Base-by-base conservation (phyloP, 2,329 filamentous ascomycete genomes). In the Colletotrichum nymphaeae region DNA sequence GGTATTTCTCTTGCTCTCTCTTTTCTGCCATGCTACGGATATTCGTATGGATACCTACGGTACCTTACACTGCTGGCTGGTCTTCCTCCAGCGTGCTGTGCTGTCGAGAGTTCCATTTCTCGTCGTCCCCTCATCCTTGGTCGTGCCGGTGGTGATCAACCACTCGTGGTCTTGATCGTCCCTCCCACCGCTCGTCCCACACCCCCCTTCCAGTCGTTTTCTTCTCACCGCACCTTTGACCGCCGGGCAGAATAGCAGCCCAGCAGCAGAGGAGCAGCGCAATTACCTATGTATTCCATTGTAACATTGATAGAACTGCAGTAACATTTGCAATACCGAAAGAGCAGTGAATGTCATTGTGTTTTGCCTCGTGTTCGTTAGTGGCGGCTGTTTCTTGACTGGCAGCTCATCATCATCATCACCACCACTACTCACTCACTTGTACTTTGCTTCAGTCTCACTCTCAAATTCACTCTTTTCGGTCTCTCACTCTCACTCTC, bases 321-420 rank as follows among this genome's bases (percentile, higher is more conserved):
- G 35, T 19, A 49, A 56, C n/a, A 55, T 49, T n/a, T 49, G 16
- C 19, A 19, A n/a, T 59, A 24, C 59, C 28, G 30, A 26, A 55
- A n/a, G 26, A 56, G 42, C 46, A 37, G 8, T 35, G 14, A 26
- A 16, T 12, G n/a, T 12, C 52, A 14, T 19, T 49, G 42, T 49
- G 19, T 49, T 49, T n/a, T 8, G 19, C 19, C 16, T n/a, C 42
- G 22, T 26, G 14, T 16, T 32, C 42, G 52, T 26, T 49, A 49
- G 22, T n/a, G 19, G 19, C 58, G 32, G 30, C 49, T 42, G 58
- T 24, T 69, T 30, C 66, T 24, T 52, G 65, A 16, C 30, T 24
- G 66, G 60, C 67, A 73, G 67, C 70, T 64, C 70, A 73, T 70
- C 66, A 70, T 69, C 59, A 70, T 7, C n/a, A 65, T 35, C 59